Conservation (phyloP, 345 rosid genomes). For the Aethionema arabicum region DNA sequence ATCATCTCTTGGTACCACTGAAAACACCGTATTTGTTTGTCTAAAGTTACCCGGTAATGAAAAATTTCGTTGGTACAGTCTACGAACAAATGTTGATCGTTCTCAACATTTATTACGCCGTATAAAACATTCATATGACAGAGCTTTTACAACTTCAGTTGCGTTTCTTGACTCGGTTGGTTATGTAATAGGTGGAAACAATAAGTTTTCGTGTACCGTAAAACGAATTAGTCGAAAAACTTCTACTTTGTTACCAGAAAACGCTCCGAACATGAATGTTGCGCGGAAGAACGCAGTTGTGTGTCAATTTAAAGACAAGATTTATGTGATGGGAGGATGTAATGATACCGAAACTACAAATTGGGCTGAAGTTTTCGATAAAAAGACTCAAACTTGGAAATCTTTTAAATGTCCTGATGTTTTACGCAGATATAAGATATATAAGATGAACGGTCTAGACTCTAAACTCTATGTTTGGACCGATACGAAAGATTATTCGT, state of each 20-base stretch:
- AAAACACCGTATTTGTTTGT: constrained; percentile 1
- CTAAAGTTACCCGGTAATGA: neutral
- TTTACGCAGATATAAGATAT: no score
- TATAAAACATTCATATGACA: no score
- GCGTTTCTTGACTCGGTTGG: no score
- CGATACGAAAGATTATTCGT: no score
- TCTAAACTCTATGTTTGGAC: no score
- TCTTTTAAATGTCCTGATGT: no score
- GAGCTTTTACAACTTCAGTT: no score
- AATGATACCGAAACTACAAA: neutral
- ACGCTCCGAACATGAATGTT: constrained; percentile 53
- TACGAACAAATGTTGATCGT: constrained; percentile 2
- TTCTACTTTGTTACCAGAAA: no score
- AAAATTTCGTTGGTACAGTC: constrained; percentile 10
- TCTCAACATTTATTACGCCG: constrained; percentile 34
- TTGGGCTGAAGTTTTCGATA: constrained; percentile 9
- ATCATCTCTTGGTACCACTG: neutral
- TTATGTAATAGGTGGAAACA: no score
- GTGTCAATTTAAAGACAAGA: constrained; percentile 39
- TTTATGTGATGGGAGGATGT: constrained; percentile 44
- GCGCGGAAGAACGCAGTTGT: constrained; percentile 58
- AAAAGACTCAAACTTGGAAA: constrained; percentile 18
- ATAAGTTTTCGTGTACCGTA: no score
- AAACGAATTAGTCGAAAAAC: no score
- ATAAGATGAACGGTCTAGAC: no score